phyloP scores from a whole-genome alignment of 805 yeast genomes.

The Komagataella ulmi region DNA sequence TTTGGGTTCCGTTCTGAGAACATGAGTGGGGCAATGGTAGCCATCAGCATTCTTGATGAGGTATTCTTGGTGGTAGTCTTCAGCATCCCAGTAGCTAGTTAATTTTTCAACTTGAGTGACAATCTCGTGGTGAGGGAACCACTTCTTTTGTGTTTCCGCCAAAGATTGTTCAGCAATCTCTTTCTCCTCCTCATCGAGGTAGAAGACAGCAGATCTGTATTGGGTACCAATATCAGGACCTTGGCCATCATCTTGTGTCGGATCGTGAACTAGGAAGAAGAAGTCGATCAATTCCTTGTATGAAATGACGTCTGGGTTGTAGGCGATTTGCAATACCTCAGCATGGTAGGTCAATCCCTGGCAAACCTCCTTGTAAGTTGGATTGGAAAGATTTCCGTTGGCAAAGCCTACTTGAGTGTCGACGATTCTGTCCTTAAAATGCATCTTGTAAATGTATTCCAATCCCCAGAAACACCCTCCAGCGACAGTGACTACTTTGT shows the following conservation, averaged over 20 bases:
- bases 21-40: slow-evolving; percentile 86
- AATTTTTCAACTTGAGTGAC: slow-evolving; percentile 62
- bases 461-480: slow-evolving; percentile 83
- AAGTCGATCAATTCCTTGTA: slow-evolving; percentile 60
- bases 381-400: slow-evolving; percentile 47
- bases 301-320: slow-evolving; percentile 52
- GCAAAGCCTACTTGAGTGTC: slow-evolving; percentile 86
- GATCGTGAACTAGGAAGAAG: slow-evolving; percentile 89
- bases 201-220: slow-evolving; percentile 74
- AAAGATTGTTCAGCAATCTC: slow-evolving; percentile 24
- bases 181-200: slow-evolving; percentile 39
- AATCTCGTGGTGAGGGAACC: slow-evolving; percentile 61
- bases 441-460: slow-evolving; percentile 68
- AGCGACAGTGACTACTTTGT: slow-evolving; percentile 41
- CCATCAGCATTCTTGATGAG: slow-evolving; percentile 72
- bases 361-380: slow-evolving; percentile 65
- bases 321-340: slow-evolving; percentile 75
- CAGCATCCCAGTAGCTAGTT: slow-evolving; percentile 79
- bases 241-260: slow-evolving; percentile 71
- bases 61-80: slow-evolving; percentile 83
- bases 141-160: slow-evolving; percentile 50
- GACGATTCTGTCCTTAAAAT: slow-evolving; percentile 49
- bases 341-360: slow-evolving; percentile 66
- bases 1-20: slow-evolving; percentile 50
- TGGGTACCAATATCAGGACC: slow-evolving; percentile 88